These are phyloP conservation scores for cucumber (Cucumis sativus) DNA, from an alignment of 306 rosid genomes.

Conservation along the genomic window Cucumber_9930_V3 NC_026657.2:27146501-27147000, in stretches of 20 bases:
- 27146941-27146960: slow-evolving; percentile 64
- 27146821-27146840: slow-evolving; percentile 40
- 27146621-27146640: neutral
- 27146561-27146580: neutral
- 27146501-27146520: slow-evolving; percentile 1
- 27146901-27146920: slow-evolving; percentile 65
- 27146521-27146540: neutral
- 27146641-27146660: neutral
- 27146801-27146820: slow-evolving; percentile 40
- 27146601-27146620: neutral
- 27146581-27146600: neutral
- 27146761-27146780: neutral
- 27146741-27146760: neutral
- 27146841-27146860: slow-evolving; percentile 43
- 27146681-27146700: too few relatives aligned
- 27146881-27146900: slow-evolving; percentile 35
- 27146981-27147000: slow-evolving; percentile 29
- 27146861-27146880: slow-evolving; percentile 36
- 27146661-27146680: neutral
- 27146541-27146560: neutral
- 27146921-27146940: slow-evolving; percentile 62
- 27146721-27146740: slow-evolving; percentile 20
- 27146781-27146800: neutral
- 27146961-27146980: slow-evolving; percentile 63
- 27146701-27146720: neutral